Evolutionary conservation across 2,329 filamentous ascomycete genomes (phyloP).

Genomic region (Sclerotinia nivalis): DNA sequence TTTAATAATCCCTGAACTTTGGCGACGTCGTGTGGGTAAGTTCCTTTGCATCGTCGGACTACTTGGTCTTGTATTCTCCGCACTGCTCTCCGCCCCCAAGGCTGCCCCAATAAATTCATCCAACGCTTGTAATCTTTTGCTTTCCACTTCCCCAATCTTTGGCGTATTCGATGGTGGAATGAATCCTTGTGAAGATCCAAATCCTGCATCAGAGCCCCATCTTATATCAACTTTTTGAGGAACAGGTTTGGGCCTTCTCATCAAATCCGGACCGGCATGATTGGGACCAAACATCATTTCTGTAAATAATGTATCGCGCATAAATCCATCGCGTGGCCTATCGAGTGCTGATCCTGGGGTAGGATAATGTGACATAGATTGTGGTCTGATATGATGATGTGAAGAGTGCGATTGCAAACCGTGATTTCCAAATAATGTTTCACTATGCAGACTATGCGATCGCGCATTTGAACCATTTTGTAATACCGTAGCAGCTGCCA

Average conservation of each 20-base stretch:
- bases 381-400: constrained; percentile 32
- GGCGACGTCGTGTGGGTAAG: not conserved
- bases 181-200: constrained; percentile 59
- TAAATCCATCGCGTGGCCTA: constrained; percentile 28
- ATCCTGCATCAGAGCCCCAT: constrained; percentile 70
- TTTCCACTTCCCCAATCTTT: constrained; percentile 57
- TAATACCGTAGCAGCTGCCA: constrained; percentile 60
- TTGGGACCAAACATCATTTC: constrained; percentile 37
- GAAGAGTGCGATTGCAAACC: constrained; percentile 23
- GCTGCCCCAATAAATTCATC: constrained; percentile 50
- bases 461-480: constrained; percentile 45
- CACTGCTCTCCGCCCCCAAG: constrained; percentile 49
- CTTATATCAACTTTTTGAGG: constrained; percentile 49
- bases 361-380: constrained; percentile 35
- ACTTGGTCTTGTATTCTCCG: constrained; percentile 55
- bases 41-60: constrained; percentile 24
- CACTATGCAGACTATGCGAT: constrained; percentile 38
- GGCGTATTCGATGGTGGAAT: constrained; percentile 57
- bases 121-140: constrained; percentile 56
- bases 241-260: constrained; percentile 27
- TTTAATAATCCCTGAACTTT: constrained; percentile 24
- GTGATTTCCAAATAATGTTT: constrained; percentile 30
- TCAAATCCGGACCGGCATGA: constrained; percentile 11
- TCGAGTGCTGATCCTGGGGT: constrained; percentile 25
- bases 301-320: constrained; percentile 33